A percentile compares a stretch with the other conserved stretches of the same genome.
These are phyloP conservation scores for Mycena sp. DNA, from an alignment of 1,284 basidiomycete genomes.

Conservation along the genomic window DNA sequence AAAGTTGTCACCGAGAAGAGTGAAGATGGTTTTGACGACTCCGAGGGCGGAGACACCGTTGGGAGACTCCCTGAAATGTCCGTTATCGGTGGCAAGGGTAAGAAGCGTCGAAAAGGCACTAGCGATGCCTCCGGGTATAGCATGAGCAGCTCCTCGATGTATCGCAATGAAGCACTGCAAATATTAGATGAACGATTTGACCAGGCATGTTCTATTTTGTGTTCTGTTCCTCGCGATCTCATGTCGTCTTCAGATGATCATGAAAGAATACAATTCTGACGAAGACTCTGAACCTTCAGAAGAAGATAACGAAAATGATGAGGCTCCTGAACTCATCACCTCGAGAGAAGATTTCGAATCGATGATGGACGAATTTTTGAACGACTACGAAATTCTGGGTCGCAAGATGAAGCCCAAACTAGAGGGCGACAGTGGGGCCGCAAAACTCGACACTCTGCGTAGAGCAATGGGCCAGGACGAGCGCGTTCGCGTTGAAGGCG, in stretches of 20 bases:
- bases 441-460: conserved; percentile 84
- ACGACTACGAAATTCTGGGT: conserved; percentile 92
- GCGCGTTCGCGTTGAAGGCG: conserved; percentile 50
- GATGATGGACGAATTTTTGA: conserved; percentile 95
- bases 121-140: conserved; percentile 92
- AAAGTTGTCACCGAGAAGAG: conserved; percentile 41
- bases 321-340: conserved; percentile 79
- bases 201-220: conserved; percentile 62
- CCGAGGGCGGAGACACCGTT: conserved; percentile 87
- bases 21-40: conserved; percentile 59
- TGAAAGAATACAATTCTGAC: conserved; percentile 80
- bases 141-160: conserved; percentile 98
- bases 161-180: conserved; percentile 88
- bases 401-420: conserved; percentile 86
- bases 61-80: conserved; percentile 74
- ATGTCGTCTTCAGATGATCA: conserved; percentile 58
- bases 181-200: conserved; percentile 95
- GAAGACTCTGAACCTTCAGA: conserved; percentile 49
- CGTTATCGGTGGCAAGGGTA: conserved; percentile 82
- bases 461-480: conserved; percentile 80
- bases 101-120: conserved; percentile 73
- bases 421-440: conserved; percentile 72
- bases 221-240: conserved; percentile 6
- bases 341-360: conserved; percentile 89
- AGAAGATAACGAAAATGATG: conserved; percentile 65